Base-by-base conservation (phyloP, 1,139 yeast species). In the Pichia sp. region DNA sequence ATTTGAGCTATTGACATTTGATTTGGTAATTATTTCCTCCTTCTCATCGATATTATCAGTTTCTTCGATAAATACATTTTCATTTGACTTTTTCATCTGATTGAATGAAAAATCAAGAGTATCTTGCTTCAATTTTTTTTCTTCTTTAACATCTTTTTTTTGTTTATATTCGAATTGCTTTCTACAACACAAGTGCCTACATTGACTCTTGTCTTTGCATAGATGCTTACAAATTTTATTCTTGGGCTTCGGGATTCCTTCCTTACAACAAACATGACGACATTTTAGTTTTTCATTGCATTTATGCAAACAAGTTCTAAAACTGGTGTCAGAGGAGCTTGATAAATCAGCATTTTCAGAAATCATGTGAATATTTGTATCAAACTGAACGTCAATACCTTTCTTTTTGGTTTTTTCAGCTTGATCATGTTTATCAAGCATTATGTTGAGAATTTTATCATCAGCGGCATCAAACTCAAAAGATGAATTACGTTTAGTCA, bases 111-210 rank as follows among this genome's bases (percentile, higher is more conserved):
- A 36, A 20, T 47, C 48, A 6, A 44, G 30, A 2, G 48, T 32
- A 16, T 47, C 16, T 23, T 46, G 41, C 23, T 30, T 42, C 34
- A 64, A 1, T 6, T 24, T 32, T 23, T 34, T 40, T 4, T 24
- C 27, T 30, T 26, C 2, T 23, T 20, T 38, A 12, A 20, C 20
- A 11, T 11, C 9, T 10, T 12, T 24, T 10, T 28, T 29, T 20
- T 22, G 31, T 25, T 37, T 43, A 34, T 39, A 37, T 6, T 37
- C 42, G 23, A 32, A 27, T 8, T 51, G 45, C 10, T 51, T 73
- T 33, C 66, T 62, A 43, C 78, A 72, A 42, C 76, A 72, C 6
- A 67, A 40, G 49, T 72, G 76, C 8, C 74, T 61, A 46, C 76
- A 72, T 48, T 41, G 57, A 6, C 56, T 46, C 46, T 65, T 67